A percentile compares a stretch with the other conserved stretches of the same genome.
phyloP scores from a whole-genome alignment of 2,329 filamentous ascomycete genomes.

The Colletotrichum sp. region DNA sequence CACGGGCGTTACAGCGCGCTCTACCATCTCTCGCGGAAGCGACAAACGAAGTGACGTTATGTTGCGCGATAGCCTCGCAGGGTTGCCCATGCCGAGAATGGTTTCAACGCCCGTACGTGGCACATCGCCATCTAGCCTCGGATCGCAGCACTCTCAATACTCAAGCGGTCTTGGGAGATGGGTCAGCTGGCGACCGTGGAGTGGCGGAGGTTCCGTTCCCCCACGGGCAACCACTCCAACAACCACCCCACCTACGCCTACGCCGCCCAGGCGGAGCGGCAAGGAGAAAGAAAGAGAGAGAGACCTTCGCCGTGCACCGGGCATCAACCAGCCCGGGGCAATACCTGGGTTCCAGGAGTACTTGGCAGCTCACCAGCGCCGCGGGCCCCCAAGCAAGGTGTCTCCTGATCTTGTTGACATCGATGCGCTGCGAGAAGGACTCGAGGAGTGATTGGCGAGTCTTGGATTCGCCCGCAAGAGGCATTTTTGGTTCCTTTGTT shows the following conservation, averaged over 20 bases:
- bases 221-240: neutral
- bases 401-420: constrained; percentile 62
- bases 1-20: constrained; percentile 62
- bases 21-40: constrained; percentile 54
- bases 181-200: constrained; percentile 56
- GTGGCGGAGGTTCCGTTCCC: constrained; percentile 20
- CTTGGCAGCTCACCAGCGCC: constrained; percentile 54
- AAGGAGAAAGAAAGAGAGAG: constrained; percentile 35
- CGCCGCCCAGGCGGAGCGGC: constrained; percentile 12
- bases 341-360: constrained; percentile 74
- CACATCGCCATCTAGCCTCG: constrained; percentile 29
- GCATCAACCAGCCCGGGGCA: constrained; percentile 79
- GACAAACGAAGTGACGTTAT: constrained; percentile 57
- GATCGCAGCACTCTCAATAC: constrained; percentile 26
- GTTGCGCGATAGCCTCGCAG: constrained; percentile 60
- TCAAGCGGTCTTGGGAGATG: constrained; percentile 42
- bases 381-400: constrained; percentile 58
- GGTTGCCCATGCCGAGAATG: constrained; percentile 36
- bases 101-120: constrained; percentile 32
- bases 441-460: constrained; percentile 40
- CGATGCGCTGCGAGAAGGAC: constrained; percentile 63
- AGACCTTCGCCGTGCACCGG: constrained; percentile 59
- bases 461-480: neutral
- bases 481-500: neutral
- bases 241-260: constrained; percentile 20